Base-by-base conservation (phyloP, 192 early-diverging fungal genomes). In the Umbelopsis vinacea region DNA sequence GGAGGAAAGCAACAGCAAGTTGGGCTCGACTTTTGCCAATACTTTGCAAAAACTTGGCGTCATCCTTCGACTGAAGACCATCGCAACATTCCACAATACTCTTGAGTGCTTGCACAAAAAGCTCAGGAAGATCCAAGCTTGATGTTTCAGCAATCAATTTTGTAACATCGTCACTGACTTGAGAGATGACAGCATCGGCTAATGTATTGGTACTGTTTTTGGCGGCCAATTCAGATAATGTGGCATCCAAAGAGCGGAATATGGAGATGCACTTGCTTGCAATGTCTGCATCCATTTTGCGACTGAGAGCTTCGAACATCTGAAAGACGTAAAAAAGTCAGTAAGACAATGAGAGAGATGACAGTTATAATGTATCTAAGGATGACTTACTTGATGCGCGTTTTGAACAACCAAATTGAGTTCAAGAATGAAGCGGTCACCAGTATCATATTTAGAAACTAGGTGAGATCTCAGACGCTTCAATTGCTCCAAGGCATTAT, bases 1-100 rank as follows among this genome's bases (percentile, higher is more conserved):
- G 74, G 63, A 96, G 70, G 74, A 95, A 85, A 1, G 87, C 79
- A 11, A 92, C 46, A 0, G 86, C 86, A 10, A 89, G 71, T 29
- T 77, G 77, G 6, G 91, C 77, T 79, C 90, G 89, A 0, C 88
- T 79, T 74, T 85, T 83, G 35, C 89, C 90, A 26, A 86, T 77
- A 23, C 74, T 60, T 12, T 29, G 71, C 38, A 74, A 71, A 33
- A 81, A 74, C 12, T 21, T 40, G 24, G 47, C 23, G 24, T 55
- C 47, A 1, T 71, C 54, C 3, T 73, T 71, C 15, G 57, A 11
- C 17, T 63, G 26, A 3, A 63, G 14, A 38, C 29, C 11, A 37
- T 5, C 11, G 8, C 26, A 37, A 26, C 57, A 37, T 12, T 17
- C 57, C 8, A 38, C 0, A 4, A 63, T n/a, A 37, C 29, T 29